Evolutionary conservation across 2,329 filamentous ascomycete genomes (phyloP), one percentile per base, ranked within the genome.

Genomic region (Paracamarosporium sp.): DNA sequence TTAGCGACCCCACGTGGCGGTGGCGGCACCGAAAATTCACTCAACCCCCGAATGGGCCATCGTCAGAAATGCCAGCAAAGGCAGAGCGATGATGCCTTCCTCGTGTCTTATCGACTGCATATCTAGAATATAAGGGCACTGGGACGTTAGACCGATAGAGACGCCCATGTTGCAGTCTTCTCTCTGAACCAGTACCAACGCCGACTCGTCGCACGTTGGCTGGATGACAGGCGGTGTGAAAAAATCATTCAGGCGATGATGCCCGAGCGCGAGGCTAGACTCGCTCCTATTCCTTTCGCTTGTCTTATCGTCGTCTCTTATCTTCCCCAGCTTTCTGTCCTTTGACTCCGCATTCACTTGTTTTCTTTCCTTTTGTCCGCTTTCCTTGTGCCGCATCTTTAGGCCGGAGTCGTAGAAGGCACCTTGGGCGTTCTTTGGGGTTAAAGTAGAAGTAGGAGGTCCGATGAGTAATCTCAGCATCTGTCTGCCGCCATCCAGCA

Each of bases 401-500:
- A 35, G 41, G 50, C 50, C 38, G 22, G 13, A 53, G 43, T 53
- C 20, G 38, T 41, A 40, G n/a, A 54, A 53, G 25, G n/a, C 53
- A 13, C 17, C 7, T 3, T 28, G 5, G 28, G 2, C 20, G 17
- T 48, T 40, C 11, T 13, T 28, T 30, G n/a, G n/a, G 36, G 15
- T 13, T 6, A 20, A n/a, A 9, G 12, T 15, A 13, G 20, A 13
- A 46, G 24, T n/a, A 22, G 15, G 45, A 31, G 56, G 41, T 57
- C 66, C 65, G 52, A 76, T 76, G 73, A 74, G 65, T 50, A 33
- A 64, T 33, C 46, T 61, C 31, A 66, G 65, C 57, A 60, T 53
- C 51, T 73, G 68, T 59, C 63, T 70, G 64, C 65, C 71, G 48
- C 73, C 73, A 30, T 71, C 73, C 35, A 74, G 71, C 66, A 75